A percentile compares a stretch with the other conserved stretches of the same genome.
Conservation (phyloP, 148 eudicot species). For the Gaultheria prostrata region DNA sequence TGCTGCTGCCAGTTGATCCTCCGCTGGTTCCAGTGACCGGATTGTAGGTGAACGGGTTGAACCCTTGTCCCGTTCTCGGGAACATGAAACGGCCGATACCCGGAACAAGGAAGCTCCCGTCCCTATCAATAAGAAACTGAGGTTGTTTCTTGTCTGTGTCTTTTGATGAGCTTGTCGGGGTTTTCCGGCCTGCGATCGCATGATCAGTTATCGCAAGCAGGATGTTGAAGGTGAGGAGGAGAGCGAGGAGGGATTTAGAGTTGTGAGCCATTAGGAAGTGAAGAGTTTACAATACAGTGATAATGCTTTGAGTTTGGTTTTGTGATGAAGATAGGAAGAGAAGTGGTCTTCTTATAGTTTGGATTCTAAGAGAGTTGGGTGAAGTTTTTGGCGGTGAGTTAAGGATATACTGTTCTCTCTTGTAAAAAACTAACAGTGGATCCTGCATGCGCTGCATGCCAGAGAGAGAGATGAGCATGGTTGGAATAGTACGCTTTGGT, state of each 20-base stretch:
- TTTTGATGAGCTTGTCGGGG: conserved; percentile 16
- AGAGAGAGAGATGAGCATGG: not conserved
- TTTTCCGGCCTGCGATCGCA: conserved; percentile 16
- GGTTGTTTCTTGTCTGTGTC: conserved; percentile 27
- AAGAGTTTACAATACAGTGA: too few relatives aligned
- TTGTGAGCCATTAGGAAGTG: conserved; percentile 19
- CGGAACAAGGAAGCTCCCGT: conserved; percentile 38
- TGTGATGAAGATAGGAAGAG: conserved; percentile 9
- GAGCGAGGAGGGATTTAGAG: conserved; percentile 6
- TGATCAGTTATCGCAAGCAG: conserved; percentile 20
- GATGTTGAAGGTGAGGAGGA: conserved; percentile 25
- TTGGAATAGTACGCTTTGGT: not conserved
- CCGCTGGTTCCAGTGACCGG: conserved; percentile 22
- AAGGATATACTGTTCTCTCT: not conserved
- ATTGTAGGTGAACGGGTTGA: conserved; percentile 34
- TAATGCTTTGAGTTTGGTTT: not conserved
- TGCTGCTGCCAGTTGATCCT: not conserved
- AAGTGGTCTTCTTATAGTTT: conserved; percentile 16
- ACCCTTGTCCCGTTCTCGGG: conserved; percentile 20
- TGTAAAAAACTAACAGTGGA: not conserved
- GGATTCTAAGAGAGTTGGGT: not conserved
- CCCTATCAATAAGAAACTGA: conserved; percentile 23
- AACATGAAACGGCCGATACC: conserved; percentile 37
- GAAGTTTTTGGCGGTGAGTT: conserved; percentile 21
- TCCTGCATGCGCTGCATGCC: not conserved